Conservation (phyloP, 768 basidiomycete species). For the Pisolithus orientalis region DNA sequence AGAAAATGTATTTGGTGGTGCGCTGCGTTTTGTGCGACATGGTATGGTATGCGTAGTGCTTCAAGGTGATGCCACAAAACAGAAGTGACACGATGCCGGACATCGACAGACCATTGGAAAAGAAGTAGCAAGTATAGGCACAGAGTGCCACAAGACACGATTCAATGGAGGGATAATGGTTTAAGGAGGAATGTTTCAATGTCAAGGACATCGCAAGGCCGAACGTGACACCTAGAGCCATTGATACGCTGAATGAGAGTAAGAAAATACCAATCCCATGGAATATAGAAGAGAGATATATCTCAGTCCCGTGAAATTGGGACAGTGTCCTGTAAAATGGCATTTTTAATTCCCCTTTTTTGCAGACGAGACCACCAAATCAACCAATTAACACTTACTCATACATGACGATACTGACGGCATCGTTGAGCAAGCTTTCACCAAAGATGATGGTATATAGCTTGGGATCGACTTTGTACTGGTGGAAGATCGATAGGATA, state of each 20-base stretch:
- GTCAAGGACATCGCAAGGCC: constrained; percentile 88
- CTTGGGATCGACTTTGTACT: constrained; percentile 98
- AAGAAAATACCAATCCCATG: constrained; percentile 98
- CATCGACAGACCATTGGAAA: constrained; percentile 94
- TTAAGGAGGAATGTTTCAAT: constrained; percentile 89
- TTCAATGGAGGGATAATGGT: constrained; percentile 87
- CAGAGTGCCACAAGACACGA: constrained; percentile 92
- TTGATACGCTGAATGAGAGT: constrained; percentile 89
- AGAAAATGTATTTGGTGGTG: constrained; percentile 93
- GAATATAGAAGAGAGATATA: constrained; percentile 84
- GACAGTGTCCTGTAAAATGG: constrained; percentile 65
- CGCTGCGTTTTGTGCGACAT: constrained; percentile 95
- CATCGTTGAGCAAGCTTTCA: constrained; percentile 94
- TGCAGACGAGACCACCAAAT: background rate
- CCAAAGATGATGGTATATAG: constrained; percentile 97
- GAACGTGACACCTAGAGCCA: constrained; percentile 89
- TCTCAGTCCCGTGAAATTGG: constrained; percentile 85
- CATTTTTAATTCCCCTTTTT: background rate
- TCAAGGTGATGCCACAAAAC: constrained; percentile 98
- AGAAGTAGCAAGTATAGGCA: constrained; percentile 97
- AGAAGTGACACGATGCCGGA: constrained; percentile 95
- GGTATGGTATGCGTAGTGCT: constrained; percentile 99
- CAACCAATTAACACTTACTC: constrained; percentile 62
- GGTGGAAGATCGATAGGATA: constrained; percentile 96
- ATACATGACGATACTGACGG: constrained; percentile 99